phyloP scores from a whole-genome alignment of 805 yeast genomes.

The Ogataea degrootiae region DNA sequence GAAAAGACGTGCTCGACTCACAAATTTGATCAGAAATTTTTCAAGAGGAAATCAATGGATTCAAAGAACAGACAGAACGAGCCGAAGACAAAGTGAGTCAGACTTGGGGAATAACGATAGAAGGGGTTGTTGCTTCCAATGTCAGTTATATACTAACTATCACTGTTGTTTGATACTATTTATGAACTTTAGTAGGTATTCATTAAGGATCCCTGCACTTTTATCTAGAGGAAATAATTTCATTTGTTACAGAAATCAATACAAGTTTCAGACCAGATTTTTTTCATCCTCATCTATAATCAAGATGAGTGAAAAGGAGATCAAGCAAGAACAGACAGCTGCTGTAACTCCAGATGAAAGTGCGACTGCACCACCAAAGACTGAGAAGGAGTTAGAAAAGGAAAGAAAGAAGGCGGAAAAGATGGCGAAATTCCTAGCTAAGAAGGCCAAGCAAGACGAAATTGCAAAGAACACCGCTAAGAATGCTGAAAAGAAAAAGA shows the following conservation, averaged over 20 bases:
- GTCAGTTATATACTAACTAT: no score
- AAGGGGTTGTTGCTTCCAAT: no score
- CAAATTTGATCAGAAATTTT: no score
- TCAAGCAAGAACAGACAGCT: slow-evolving; percentile 12
- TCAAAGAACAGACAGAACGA: no score
- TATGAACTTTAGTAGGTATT: slow-evolving; percentile 22
- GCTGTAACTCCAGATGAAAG: slow-evolving; percentile 25
- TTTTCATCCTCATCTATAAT: slow-evolving; percentile 6
- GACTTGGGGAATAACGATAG: no score
- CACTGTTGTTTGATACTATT: slow-evolving; percentile 5
- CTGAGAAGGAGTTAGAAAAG: slow-evolving; percentile 69
- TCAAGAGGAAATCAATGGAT: no score
- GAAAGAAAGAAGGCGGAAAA: slow-evolving; percentile 56
- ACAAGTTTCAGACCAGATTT: slow-evolving; percentile 3
- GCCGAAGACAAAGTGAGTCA: neutral
- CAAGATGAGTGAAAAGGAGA: slow-evolving; percentile 26
- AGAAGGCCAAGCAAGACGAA: slow-evolving; percentile 67
- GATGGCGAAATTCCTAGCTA: slow-evolving; percentile 67
- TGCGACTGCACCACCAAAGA: slow-evolving; percentile 50
- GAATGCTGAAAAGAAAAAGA: slow-evolving; percentile 49
- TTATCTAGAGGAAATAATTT: slow-evolving; percentile 1
- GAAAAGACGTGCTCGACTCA: no score
- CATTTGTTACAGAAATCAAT: neutral
- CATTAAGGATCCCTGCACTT: slow-evolving; percentile 3
- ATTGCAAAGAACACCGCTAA: slow-evolving; percentile 43